Conservation (phyloP, 1,139 yeast species). For the Starmera stellimalicola region DNA sequence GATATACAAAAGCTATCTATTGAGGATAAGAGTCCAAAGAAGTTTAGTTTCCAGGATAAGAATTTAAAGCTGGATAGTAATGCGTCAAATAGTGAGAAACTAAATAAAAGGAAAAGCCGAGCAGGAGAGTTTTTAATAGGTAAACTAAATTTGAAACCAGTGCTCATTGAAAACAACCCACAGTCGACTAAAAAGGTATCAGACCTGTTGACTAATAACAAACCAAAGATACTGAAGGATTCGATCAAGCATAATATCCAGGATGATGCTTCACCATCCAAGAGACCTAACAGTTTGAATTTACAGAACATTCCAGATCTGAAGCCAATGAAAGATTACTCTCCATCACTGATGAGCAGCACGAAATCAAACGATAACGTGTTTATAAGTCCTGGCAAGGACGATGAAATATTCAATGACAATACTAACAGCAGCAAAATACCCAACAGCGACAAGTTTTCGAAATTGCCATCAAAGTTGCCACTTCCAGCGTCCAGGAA, state of each 20-base stretch:
- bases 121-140: constrained; percentile 27
- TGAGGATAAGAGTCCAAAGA: constrained; percentile 6
- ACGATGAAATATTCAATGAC: constrained; percentile 6
- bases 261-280: neutral
- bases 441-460: neutral
- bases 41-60: constrained; percentile 4
- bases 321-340: neutral
- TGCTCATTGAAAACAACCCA: constrained; percentile 28
- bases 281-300: neutral
- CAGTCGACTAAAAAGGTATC: constrained; percentile 21
- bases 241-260: neutral
- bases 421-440: neutral
- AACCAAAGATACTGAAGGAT: neutral
- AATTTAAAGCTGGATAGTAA: constrained; percentile 1
- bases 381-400: constrained; percentile 3
- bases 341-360: neutral
- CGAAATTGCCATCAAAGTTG: constrained; percentile 1
- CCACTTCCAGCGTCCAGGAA: constrained; percentile 3
- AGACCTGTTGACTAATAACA: constrained; percentile 1
- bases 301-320: constrained; percentile 3
- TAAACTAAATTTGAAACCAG: constrained; percentile 30
- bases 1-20: constrained; percentile 16
- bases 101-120: constrained; percentile 15
- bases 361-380: neutral
- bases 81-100: constrained; percentile 7